Percentiles rank a stretch among this genome's conserved stretches.
Evolutionary conservation across 139 green algal species (phyloP).

Genomic region (Marvania coccoides): DNA sequence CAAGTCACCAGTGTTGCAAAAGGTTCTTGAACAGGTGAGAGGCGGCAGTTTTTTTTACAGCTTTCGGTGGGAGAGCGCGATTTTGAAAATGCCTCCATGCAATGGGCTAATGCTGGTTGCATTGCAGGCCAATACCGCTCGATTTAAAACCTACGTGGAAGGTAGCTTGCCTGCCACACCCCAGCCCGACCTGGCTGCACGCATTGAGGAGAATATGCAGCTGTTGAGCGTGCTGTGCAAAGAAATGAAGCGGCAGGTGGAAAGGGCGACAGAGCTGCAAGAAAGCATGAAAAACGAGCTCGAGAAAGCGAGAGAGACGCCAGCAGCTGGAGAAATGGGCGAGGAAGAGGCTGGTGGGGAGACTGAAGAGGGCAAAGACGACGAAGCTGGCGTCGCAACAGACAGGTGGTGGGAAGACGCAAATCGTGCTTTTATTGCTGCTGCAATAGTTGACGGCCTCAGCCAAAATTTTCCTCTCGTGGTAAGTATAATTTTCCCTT

Average conservation of each 20-base stretch:
- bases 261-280: background rate
- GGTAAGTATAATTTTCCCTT: background rate
- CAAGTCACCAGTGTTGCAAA: no score
- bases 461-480: background rate
- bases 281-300: background rate
- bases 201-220: slow-evolving; percentile 15
- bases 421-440: background rate
- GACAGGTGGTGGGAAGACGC: background rate
- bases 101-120: background rate
- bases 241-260: slow-evolving; percentile 1
- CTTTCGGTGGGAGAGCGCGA: no score
- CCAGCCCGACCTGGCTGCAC: slow-evolving; percentile 2
- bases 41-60: no score
- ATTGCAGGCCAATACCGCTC: background rate
- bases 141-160: background rate
- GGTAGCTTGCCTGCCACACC: background rate
- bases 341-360: background rate
- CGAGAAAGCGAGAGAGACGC: background rate
- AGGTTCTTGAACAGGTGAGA: no score
- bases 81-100: background rate
- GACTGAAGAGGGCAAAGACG: background rate
- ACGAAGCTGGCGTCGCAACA: no score
- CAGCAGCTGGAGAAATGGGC: background rate
- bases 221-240: slow-evolving; percentile 8
- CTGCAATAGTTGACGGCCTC: background rate